phyloP scores from a whole-genome alignment of 352 stramenopile genomes.

The Globisporangium heterothallicum region DNA sequence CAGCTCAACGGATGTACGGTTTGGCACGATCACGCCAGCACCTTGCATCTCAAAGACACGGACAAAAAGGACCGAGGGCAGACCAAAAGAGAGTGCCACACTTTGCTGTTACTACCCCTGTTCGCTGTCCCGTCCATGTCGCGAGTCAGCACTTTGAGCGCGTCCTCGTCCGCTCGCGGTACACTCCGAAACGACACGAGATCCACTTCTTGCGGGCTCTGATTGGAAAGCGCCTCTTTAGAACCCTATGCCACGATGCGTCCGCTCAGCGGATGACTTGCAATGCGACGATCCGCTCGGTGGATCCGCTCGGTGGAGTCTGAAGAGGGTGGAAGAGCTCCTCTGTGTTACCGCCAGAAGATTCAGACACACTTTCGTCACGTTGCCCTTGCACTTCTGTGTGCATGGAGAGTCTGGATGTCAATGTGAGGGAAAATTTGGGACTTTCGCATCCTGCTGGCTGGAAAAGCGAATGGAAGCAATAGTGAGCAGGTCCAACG shows the following conservation, averaged over 20 bases:
- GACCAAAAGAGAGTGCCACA: conserved; percentile 1
- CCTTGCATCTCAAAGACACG: conserved; percentile 2
- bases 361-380: conserved; percentile 2
- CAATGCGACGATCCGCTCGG: neutral
- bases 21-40: neutral
- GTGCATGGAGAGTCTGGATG: too few relatives aligned
- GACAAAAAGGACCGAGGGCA: neutral
- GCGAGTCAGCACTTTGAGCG: conserved; percentile 1
- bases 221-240: too few relatives aligned
- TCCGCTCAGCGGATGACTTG: too few relatives aligned
- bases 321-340: too few relatives aligned
- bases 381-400: too few relatives aligned
- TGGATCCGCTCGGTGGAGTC: neutral
- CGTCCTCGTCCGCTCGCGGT: neutral
- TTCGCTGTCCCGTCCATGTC: neutral
- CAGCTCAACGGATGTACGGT: neutral
- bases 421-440: too few relatives aligned
- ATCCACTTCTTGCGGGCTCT: neutral
- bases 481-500: too few relatives aligned
- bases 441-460: too few relatives aligned
- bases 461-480: too few relatives aligned
- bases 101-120: neutral
- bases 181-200: neutral
- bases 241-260: too few relatives aligned
- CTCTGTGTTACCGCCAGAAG: neutral